Percentiles rank a stretch among this genome's conserved stretches.
Evolutionary conservation across 495 filamentous ascomycete genomes (phyloP).

Genomic region (Neurospora tetrasperma): DNA sequence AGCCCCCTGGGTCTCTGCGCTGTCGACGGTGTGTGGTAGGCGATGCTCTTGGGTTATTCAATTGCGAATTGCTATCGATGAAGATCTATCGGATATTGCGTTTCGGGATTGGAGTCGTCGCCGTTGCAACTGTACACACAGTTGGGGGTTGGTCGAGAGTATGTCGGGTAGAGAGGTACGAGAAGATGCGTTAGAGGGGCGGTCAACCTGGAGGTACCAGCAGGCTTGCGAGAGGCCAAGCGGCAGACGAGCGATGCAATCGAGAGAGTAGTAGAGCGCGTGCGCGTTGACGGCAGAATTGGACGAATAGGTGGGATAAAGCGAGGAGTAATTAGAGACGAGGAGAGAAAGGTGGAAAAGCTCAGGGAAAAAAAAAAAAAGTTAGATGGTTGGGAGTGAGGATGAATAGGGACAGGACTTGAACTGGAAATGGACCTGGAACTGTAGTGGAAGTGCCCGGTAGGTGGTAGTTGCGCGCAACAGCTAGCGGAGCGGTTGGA

Average conservation of each 20-base stretch:
- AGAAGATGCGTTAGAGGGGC: neutral
- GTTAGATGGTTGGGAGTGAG: neutral
- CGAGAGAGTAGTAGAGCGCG: neutral
- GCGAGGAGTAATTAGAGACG: neutral
- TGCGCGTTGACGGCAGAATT: neutral
- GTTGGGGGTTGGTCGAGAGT: neutral
- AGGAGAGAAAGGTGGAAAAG: neutral
- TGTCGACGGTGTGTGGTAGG: neutral
- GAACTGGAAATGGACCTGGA: conserved; percentile 2
- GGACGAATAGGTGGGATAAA: neutral
- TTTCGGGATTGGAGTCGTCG: neutral
- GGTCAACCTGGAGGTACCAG: neutral
- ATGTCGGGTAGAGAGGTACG: neutral
- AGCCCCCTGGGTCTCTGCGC: neutral
- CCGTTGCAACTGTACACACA: neutral
- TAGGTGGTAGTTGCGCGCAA: neutral
- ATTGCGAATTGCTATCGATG: neutral
- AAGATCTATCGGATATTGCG: neutral
- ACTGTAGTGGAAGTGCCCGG: neutral
- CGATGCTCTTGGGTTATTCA: neutral
- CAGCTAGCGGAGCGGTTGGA: neutral
- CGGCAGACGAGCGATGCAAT: neutral
- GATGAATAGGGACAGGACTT: neutral
- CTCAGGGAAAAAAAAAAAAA: neutral
- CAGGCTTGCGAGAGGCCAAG: neutral